These are phyloP conservation scores for Exserohilum rostratum DNA, from an alignment of 2,329 filamentous ascomycete species.

Conservation along the genomic window DNA sequence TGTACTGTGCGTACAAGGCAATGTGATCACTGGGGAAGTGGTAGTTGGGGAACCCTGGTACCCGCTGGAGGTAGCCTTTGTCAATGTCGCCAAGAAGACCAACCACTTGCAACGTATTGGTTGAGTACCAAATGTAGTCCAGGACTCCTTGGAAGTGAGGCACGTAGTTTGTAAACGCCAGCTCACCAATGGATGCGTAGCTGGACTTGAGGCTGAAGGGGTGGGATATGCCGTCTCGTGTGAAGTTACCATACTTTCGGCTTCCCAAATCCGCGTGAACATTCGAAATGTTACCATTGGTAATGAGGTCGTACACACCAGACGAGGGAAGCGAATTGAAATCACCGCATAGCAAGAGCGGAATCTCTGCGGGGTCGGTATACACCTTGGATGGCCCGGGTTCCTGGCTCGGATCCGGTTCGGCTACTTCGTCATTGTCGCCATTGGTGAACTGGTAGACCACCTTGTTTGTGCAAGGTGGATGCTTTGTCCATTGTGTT, in stretches of 20 bases:
- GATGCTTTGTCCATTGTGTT: constrained; percentile 81
- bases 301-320: constrained; percentile 88
- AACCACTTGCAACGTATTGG: constrained; percentile 83
- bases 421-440: constrained; percentile 56
- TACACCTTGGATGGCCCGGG: constrained; percentile 87
- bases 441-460: constrained; percentile 56
- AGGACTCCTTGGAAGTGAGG: constrained; percentile 91
- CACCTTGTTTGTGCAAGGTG: constrained; percentile 80
- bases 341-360: constrained; percentile 89
- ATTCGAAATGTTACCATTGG: constrained; percentile 76
- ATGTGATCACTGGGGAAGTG: constrained; percentile 95
- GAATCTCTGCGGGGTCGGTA: constrained; percentile 82
- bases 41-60: constrained; percentile 91
- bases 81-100: constrained; percentile 87
- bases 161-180: constrained; percentile 96
- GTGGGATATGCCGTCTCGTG: constrained; percentile 87
- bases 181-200: constrained; percentile 82
- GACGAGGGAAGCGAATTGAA: constrained; percentile 91
- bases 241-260: constrained; percentile 92
- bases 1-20: constrained; percentile 86
- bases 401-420: constrained; percentile 62
- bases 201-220: constrained; percentile 92
- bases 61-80: constrained; percentile 79
- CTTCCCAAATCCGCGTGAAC: constrained; percentile 80
- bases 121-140: constrained; percentile 98